These are phyloP conservation scores for Chaetomium olivaceum DNA, from an alignment of 2,329 filamentous ascomycete genomes.

Conservation along the genomic window DNA sequence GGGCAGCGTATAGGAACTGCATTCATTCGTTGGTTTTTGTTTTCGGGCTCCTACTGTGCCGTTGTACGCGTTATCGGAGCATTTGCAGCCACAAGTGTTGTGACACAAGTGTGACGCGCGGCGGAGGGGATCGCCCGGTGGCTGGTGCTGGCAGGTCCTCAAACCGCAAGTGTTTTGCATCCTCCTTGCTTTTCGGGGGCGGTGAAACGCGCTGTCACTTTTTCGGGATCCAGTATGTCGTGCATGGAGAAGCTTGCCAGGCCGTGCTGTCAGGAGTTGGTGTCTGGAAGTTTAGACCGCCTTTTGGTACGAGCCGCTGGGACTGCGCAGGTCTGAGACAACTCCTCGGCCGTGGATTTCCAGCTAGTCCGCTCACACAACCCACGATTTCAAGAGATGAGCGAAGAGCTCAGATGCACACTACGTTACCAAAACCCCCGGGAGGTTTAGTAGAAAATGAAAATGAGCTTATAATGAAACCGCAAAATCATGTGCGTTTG, in stretches of 20 bases:
- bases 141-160: neutral
- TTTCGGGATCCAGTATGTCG: neutral
- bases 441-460: neutral
- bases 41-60: neutral
- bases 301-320: neutral
- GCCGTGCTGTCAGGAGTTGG: neutral
- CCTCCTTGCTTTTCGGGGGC: neutral
- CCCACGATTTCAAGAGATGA: neutral
- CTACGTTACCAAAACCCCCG: neutral
- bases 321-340: neutral
- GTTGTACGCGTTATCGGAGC: neutral
- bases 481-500: neutral
- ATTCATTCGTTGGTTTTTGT: neutral
- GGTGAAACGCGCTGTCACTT: neutral
- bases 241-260: neutral
- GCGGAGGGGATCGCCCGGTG: neutral
- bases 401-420: neutral
- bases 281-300: conserved; percentile 1
- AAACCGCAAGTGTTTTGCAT: conserved; percentile 3
- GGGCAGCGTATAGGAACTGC: conserved; percentile 1
- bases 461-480: neutral
- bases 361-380: neutral
- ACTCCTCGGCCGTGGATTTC: neutral
- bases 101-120: conserved; percentile 13
- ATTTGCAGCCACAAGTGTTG: neutral